Percentiles rank a stretch among this genome's conserved stretches.
Conservation (phyloP, 2,329 filamentous ascomycete genomes). For the Harringtonia aguacate region DNA sequence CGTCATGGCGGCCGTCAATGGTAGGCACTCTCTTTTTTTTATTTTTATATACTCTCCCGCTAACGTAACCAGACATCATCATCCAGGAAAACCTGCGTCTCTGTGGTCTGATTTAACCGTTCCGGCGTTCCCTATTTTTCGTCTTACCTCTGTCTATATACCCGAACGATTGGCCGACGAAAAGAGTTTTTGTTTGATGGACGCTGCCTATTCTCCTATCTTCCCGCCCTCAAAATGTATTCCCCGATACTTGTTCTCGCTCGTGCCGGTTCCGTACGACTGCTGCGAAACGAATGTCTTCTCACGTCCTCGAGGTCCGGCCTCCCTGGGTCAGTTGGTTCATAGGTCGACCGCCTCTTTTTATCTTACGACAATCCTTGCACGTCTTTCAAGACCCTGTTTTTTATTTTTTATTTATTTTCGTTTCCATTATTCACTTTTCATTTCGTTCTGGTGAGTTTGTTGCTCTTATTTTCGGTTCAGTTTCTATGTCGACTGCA, state of each 20-base stretch:
- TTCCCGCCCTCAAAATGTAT: background rate
- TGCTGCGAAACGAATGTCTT: background rate
- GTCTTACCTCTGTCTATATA: conserved; percentile 5
- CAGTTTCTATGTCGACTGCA: background rate
- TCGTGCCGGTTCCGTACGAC: no score
- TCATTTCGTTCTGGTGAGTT: conserved; percentile 1
- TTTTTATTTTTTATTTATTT: conserved; percentile 3
- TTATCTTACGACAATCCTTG: conserved; percentile 19
- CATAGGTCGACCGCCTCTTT: conserved; percentile 4
- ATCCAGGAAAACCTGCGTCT: conserved; percentile 94
- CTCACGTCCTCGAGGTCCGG: background rate
- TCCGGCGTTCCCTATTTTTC: conserved; percentile 4
- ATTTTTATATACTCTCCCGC: conserved; percentile 10
- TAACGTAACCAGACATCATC: conserved; percentile 76
- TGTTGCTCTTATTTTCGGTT: background rate
- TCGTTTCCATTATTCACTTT: background rate
- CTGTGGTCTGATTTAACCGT: conserved; percentile 14
- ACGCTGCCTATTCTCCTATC: background rate
- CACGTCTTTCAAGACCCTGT: background rate
- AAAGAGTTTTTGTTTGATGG: background rate
- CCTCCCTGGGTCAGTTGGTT: no score
- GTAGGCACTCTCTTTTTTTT: conserved; percentile 37
- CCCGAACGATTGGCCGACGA: conserved; percentile 3
- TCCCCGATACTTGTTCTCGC: no score
- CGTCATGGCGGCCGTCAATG: conserved; percentile 99